Base-by-base conservation (phyloP, 2,329 filamentous ascomycete genomes). In the Aspergillus hortae region DNA sequence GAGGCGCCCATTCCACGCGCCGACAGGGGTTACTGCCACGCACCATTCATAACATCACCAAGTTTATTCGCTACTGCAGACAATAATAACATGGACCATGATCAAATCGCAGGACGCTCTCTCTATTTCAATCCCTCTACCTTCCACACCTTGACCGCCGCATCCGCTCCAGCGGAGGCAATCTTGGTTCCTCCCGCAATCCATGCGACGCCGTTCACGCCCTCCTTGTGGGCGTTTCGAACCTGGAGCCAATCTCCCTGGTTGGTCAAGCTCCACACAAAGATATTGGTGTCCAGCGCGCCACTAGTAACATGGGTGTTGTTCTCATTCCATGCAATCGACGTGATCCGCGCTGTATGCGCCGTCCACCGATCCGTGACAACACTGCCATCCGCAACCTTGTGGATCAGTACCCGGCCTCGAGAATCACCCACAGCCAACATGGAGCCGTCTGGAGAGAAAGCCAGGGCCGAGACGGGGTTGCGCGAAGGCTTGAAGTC, bases 181-280 rank as follows among this genome's bases (percentile, higher is more conserved):
- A 97, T 79, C 73, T 82, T 89, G 15, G 72, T 72, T 52, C 78
- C 78, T 7, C 81, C 83, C 25, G 80, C 80, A 12, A 89, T 79
- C 91, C 92, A 99, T 11, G 81, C 81, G 14, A 97, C 87, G 14
- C 89, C 92, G 60, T 88, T 90, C 15, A 97, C 91, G 9, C 94
- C 94, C 66, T 97, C 94, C 75, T 96, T 96, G 75, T 99, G 94
- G 46, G 92, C 91, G 66, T 96, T 95, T 19, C 85, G 74, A 12
- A 85, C 87, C 76, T 94, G 92, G 60, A 95, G 82, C 60, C 92
- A 82, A 71, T 89, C 89, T 2, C 90, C 91, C 0, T 92, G 92
- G 67, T 90, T 89, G 41, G 78, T 75, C 51, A 96, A 72, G 68
- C 90, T 96, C 90, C 94, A 99, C 27, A 96, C 85, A 67, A 90